These are phyloP conservation scores for Paramarasmius palmivorus DNA, from an alignment of 1,284 basidiomycete species.

Conservation along the genomic window DNA sequence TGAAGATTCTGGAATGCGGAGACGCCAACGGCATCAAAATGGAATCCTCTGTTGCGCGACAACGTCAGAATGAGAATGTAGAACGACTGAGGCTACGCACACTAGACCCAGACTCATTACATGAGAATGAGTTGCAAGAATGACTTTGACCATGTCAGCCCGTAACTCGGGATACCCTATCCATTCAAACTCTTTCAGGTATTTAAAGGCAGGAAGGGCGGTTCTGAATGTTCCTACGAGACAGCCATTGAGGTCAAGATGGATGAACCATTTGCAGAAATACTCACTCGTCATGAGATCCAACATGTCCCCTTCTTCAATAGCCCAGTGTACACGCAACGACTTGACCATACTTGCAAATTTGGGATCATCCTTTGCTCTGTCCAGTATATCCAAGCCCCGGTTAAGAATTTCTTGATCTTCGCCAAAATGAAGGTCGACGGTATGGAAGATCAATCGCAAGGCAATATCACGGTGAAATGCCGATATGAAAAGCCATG, in stretches of 20 bases:
- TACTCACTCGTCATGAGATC: slow-evolving; percentile 59
- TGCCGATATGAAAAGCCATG: slow-evolving; percentile 62
- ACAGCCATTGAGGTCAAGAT: not conserved
- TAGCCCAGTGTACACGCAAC: slow-evolving; percentile 63
- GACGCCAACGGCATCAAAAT: slow-evolving; percentile 68
- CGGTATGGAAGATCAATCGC: slow-evolving; percentile 60
- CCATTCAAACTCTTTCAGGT: slow-evolving; percentile 66
- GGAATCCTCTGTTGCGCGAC: slow-evolving; percentile 49
- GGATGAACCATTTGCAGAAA: not conserved
- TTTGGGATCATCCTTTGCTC: slow-evolving; percentile 57
- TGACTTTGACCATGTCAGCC: slow-evolving; percentile 57
- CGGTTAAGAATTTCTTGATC: slow-evolving; percentile 59
- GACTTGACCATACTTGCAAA: slow-evolving; percentile 60
- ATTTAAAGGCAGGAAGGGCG: slow-evolving; percentile 59
- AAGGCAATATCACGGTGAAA: slow-evolving; percentile 64
- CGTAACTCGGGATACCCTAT: slow-evolving; percentile 69
- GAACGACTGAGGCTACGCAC: slow-evolving; percentile 27
- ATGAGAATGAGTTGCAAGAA: slow-evolving; percentile 51
- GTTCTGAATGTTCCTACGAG: slow-evolving; percentile 59
- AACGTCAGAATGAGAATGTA: not conserved
- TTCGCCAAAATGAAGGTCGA: slow-evolving; percentile 66
- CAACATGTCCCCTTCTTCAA: slow-evolving; percentile 64
- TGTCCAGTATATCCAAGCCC: slow-evolving; percentile 62
- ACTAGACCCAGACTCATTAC: slow-evolving; percentile 60
- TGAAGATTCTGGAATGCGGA: slow-evolving; percentile 57